These are phyloP conservation scores for Lineolata rhizophorae DNA, from an alignment of 495 filamentous ascomycete genomes.

Conservation along the genomic window DNA sequence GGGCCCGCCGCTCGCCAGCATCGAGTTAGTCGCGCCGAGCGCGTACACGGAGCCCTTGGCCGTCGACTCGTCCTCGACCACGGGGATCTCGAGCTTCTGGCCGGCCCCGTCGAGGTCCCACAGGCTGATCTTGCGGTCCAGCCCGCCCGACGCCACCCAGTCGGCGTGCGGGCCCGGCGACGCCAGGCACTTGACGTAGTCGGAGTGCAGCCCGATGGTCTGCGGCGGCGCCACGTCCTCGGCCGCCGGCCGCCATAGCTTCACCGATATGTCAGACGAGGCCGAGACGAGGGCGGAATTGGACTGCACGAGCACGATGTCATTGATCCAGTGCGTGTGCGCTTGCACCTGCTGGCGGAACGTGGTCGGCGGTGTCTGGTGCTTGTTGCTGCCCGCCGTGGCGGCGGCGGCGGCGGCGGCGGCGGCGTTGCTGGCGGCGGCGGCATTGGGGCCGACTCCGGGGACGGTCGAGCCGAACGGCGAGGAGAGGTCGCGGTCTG, in stretches of 20 bases:
- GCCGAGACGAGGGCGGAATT: constrained; percentile 77
- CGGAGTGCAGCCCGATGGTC: constrained; percentile 77
- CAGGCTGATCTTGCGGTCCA: constrained; percentile 75
- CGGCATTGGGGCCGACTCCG: constrained; percentile 14
- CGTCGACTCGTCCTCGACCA: constrained; percentile 51
- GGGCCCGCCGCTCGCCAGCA: constrained; percentile 82
- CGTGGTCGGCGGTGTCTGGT: constrained; percentile 25
- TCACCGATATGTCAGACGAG: constrained; percentile 86
- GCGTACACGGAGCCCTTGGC: constrained; percentile 94
- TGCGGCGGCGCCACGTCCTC: constrained; percentile 42
- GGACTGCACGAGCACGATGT: constrained; percentile 66
- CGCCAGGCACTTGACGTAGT: constrained; percentile 90
- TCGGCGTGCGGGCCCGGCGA: constrained; percentile 44
- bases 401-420: constrained; percentile 17
- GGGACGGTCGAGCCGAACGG: constrained; percentile 8
- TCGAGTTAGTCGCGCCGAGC: constrained; percentile 45
- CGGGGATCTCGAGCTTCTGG: constrained; percentile 64
- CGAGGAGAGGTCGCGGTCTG: constrained; percentile 6
- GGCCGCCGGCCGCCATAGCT: constrained; percentile 79
- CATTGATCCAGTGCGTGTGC: constrained; percentile 97
- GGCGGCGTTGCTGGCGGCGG: constrained; percentile 10
- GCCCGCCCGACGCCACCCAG: constrained; percentile 92
- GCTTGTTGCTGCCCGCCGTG: constrained; percentile 11
- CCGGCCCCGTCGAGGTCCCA: constrained; percentile 86
- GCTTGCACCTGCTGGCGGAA: constrained; percentile 86